phyloP scores from a whole-genome alignment of 352 stramenopile species.

The Thalassiosira pacifica region DNA sequence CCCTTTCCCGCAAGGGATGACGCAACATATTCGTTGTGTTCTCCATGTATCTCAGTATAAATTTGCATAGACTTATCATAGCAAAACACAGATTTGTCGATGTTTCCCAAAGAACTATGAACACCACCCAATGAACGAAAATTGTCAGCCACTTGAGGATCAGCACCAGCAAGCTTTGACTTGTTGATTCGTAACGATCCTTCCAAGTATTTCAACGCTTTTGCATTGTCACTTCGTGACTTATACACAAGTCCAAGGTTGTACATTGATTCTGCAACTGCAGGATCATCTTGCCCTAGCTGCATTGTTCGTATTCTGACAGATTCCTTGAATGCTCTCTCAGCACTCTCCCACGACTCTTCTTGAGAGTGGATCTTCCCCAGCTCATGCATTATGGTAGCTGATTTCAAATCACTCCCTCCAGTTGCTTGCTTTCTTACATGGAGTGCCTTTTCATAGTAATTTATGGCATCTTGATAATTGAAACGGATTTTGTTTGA shows the following conservation, averaged over 20 bases:
- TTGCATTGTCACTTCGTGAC: conserved; percentile 48
- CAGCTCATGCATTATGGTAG: conserved; percentile 72
- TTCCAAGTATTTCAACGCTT: conserved; percentile 70
- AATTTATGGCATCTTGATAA: conserved; percentile 62
- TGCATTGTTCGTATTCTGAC: conserved; percentile 66
- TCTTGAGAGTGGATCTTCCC: conserved; percentile 65
- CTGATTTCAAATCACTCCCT: conserved; percentile 67
- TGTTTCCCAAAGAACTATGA: conserved; percentile 59
- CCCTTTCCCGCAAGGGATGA: conserved; percentile 64
- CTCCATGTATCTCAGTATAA: conserved; percentile 58
- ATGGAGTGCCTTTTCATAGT: conserved; percentile 73
- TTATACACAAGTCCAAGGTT: conserved; percentile 62
- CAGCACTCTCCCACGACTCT: conserved; percentile 59
- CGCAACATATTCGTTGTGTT: conserved; percentile 58
- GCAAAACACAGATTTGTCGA: conserved; percentile 68
- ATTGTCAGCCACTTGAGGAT: conserved; percentile 64
- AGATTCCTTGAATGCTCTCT: conserved; percentile 74
- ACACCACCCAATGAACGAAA: conserved; percentile 67
- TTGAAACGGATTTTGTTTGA: conserved; percentile 66
- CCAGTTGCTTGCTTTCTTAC: conserved; percentile 65
- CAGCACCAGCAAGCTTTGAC: conserved; percentile 34
- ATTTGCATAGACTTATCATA: conserved; percentile 69
- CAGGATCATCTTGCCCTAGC: conserved; percentile 67
- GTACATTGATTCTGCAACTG: conserved; percentile 70
- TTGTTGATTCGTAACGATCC: conserved; percentile 66